Evolutionary conservation across 257 asterid species (phyloP), one percentile per base, ranked within the genome.

Genomic region (Galeopsis tetrahit): DNA sequence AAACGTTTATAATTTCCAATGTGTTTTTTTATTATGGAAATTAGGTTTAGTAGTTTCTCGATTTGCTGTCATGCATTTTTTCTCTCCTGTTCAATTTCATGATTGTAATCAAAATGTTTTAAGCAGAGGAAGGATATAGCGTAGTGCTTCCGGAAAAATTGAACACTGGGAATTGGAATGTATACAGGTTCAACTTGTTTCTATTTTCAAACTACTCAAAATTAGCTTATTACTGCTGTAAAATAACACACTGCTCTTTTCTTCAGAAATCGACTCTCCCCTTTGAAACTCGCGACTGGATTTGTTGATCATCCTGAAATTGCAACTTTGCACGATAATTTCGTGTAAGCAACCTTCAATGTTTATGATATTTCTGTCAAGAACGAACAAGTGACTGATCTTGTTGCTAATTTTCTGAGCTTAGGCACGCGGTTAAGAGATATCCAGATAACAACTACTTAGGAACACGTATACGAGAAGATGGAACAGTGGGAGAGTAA

Each of bases 401-500:
- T 46, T 49, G 14, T 33, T 55, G 32, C n/a, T 40, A 33, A 51
- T 51, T 67, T 43, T 69, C 17, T 60, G 81, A 52, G 66, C 49
- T 10, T 38, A 81, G 95, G 73, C 84, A 81, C 4, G 83, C 95
- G 32, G 91, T 79, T 17, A 77, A 81, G 56, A 38, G 71, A 34
- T 81, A 74, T 64, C 77, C 53, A 8, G 83, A 89, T 68, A 33
- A 78, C 79, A 87, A 75, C 28, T 89, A 87, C 81, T 79, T 89
- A 14, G 96, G 90, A 10, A 79, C 91, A 62, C 85, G 92, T 62
- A 75, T 87, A 63, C 79, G 76, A 4, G 85, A 70, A 48, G 85
- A 89, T 82, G 96, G 96, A 75, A 80, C 85, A 2, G 73, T 87
- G 33, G 96, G 96, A 77, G 89, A 80, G 96, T 89, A 74, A 67